Evolutionary conservation across 2,329 filamentous ascomycete genomes (phyloP).

Genomic region (Phialemonium atrogriseum): DNA sequence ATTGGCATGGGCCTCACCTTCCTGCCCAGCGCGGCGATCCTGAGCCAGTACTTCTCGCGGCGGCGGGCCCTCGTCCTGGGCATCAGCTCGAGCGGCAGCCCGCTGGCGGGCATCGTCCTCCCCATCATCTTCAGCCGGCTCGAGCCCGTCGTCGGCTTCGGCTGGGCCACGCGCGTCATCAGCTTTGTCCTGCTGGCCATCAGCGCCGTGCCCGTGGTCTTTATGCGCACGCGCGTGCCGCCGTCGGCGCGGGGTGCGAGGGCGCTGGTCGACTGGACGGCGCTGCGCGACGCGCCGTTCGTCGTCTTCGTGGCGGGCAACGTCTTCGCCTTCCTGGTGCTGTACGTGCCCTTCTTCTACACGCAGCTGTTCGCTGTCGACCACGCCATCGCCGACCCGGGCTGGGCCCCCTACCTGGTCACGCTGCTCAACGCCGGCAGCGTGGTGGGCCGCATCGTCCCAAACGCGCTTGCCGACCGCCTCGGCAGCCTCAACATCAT

Average conservation of each 20-base stretch:
- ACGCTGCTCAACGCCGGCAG: conserved; percentile 34
- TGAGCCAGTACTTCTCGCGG: conserved; percentile 29
- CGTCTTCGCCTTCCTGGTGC: conserved; percentile 32
- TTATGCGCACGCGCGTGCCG: conserved; percentile 28
- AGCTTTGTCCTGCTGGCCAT: conserved; percentile 40
- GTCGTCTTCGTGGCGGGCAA: conserved; percentile 25
- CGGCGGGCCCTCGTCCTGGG: conserved; percentile 32
- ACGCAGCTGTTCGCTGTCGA: conserved; percentile 32
- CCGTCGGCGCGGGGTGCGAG: conserved; percentile 16
- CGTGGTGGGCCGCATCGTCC: conserved; percentile 35
- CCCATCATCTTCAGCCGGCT: conserved; percentile 32
- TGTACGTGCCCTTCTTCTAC: conserved; percentile 43
- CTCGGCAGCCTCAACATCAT: conserved; percentile 31
- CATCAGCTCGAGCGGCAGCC: conserved; percentile 17
- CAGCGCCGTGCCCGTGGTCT: conserved; percentile 25
- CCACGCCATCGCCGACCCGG: conserved; percentile 25
- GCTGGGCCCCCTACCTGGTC: conserved; percentile 32
- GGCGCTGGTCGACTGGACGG: conserved; percentile 25
- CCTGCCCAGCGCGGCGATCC: conserved; percentile 28
- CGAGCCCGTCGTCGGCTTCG: conserved; percentile 23
- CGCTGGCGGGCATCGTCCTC: conserved; percentile 34
- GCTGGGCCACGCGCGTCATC: conserved; percentile 34
- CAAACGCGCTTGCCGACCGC: conserved; percentile 34
- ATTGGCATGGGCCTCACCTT: conserved; percentile 31
- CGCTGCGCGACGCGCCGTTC: conserved; percentile 29